Evolutionary conservation across 2,329 filamentous ascomycete species (phyloP).

Genomic region (Sporothrix pallida): DNA sequence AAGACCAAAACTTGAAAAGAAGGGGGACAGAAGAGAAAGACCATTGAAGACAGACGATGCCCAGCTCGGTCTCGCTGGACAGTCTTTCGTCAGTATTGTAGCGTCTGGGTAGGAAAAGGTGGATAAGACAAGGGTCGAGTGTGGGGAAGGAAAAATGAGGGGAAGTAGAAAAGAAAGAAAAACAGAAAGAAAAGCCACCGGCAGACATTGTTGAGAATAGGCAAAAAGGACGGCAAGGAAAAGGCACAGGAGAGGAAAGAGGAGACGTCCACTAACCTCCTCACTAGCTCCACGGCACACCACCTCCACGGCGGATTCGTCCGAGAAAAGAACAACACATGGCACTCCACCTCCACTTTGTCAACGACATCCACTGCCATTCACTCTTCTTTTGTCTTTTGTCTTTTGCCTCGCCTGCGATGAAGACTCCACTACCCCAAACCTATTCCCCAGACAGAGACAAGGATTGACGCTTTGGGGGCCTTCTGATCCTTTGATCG

Average conservation of each 20-base stretch:
- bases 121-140: not conserved
- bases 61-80: too few relatives aligned
- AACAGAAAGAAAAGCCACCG: not conserved
- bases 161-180: not conserved
- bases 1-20: not conserved
- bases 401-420: not conserved
- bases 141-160: slow-evolving; percentile 17
- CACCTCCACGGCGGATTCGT: slow-evolving; percentile 16
- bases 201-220: not conserved
- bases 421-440: slow-evolving; percentile 1
- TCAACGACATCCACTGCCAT: too few relatives aligned
- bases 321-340: slow-evolving; percentile 11
- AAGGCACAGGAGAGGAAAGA: not conserved
- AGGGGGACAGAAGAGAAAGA: not conserved
- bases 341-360: not conserved
- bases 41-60: not conserved
- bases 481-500: not conserved
- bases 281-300: not conserved
- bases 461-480: too few relatives aligned
- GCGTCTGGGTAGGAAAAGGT: not conserved
- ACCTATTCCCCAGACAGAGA: not conserved
- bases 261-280: not conserved
- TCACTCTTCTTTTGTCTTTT: too few relatives aligned
- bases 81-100: not conserved
- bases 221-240: not conserved